Evolutionary conservation across 1,284 basidiomycete genomes (phyloP), one percentile per base, ranked within the genome.

Genomic region (Lentinula novae-zelandiae): DNA sequence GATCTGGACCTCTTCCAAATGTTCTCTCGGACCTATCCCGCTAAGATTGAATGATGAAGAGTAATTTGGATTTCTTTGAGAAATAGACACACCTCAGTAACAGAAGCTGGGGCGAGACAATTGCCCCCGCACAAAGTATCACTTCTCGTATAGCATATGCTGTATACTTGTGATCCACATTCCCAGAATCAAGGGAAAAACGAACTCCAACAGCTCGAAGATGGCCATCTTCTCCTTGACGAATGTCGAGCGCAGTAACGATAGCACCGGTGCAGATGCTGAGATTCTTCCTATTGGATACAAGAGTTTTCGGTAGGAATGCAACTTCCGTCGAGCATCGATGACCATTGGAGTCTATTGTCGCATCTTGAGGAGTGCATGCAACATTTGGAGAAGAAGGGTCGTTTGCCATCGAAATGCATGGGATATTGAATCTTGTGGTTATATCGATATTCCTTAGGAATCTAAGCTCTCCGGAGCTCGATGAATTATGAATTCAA

Each of bases 11-110:
- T 65, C 42, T 17, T 65, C 50, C 2, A 76, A 66, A 44, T 75
- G 72, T 5, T 66, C 67, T 22, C 59, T 56, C 1, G 72, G 70
- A 9, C 74, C 75, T 31, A 75, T 65, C 13, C 70, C 70, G 53
- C 64, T 66, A 34, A 2, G 39, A 53, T 42, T 53, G 13, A 8
- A 49, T 48, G 4, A n/a, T 48, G 46, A 10, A 38, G 22, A 10
- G 31, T 10, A 2, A 17, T n/a, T 5, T 5, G 7, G 27, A 27
- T 27, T 27, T 17, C 44, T 9, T 9, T 2, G 22, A 13, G 17
- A 15, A 48, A 2, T 46, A 36, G 31, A 27, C 51, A 36, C 53
- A 72, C 66, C 65, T 66, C 4, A 66, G 54, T 20, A 67, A 46
- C 51, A 67, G 53, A 9, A 73, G 44, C 34, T 69, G 67, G 1